phyloP scores from a whole-genome alignment of 352 stramenopile species.

The Globisporangium iwayamae region DNA sequence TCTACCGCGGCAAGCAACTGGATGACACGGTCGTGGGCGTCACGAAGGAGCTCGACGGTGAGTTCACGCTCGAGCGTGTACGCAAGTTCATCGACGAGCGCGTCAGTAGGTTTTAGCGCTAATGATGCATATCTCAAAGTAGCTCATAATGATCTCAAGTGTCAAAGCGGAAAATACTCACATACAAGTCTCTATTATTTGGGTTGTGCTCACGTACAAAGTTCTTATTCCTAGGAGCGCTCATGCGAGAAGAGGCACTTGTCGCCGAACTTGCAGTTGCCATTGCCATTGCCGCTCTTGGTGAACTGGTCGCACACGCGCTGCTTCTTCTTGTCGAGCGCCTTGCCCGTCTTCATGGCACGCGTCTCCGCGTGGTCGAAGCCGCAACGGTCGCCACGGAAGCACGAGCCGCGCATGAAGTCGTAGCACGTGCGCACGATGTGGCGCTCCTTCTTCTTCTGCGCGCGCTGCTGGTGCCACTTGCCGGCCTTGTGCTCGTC shows the following conservation, averaged over 20 bases:
- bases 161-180: not conserved
- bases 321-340: conserved; percentile 50
- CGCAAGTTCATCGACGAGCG: conserved; percentile 33
- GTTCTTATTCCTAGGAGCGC: conserved; percentile 8
- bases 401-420: conserved; percentile 73
- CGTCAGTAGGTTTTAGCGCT: conserved; percentile 22
- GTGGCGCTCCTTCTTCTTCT: conserved; percentile 65
- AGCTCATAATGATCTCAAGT: not conserved
- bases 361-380: conserved; percentile 76
- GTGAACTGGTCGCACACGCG: conserved; percentile 55
- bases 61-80: conserved; percentile 59
- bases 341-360: conserved; percentile 49
- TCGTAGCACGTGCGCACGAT: conserved; percentile 80
- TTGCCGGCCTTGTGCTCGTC: conserved; percentile 76
- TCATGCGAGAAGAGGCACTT: conserved; percentile 71
- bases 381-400: conserved; percentile 55
- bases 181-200: conserved; percentile 13
- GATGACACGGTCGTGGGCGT: conserved; percentile 65
- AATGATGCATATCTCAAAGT: conserved; percentile 2
- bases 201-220: not conserved
- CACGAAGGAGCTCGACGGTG: conserved; percentile 45
- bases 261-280: conserved; percentile 69
- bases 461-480: conserved; percentile 75
- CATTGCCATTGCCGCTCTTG: conserved; percentile 9
- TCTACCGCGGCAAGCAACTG: conserved; percentile 51